A percentile compares a stretch with the other conserved stretches of the same genome.
Evolutionary conservation across 805 yeast species (phyloP).

Genomic region (Kazachstania africana): DNA sequence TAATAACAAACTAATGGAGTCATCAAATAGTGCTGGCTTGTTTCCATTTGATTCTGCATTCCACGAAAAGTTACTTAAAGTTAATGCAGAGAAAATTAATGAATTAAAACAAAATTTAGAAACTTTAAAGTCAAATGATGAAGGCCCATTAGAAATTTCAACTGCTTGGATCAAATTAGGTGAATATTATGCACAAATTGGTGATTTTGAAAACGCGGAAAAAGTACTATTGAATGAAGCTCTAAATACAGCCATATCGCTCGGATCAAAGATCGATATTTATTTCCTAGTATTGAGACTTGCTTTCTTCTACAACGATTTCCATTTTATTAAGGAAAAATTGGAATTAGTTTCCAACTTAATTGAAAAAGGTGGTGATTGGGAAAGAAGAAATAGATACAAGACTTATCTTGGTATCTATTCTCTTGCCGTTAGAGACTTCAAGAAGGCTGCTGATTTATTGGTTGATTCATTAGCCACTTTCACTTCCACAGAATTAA

Average conservation of each 20-base stretch:
- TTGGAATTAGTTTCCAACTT: conserved; percentile 60
- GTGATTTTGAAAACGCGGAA: conserved; percentile 65
- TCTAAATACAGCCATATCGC: conserved; percentile 64
- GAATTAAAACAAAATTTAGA: conserved; percentile 34
- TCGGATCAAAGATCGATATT: conserved; percentile 86
- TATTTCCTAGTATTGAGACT: conserved; percentile 70
- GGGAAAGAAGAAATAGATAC: conserved; percentile 95
- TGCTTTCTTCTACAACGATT: conserved; percentile 84
- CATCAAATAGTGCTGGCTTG: too few species aligned
- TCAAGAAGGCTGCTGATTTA: conserved; percentile 71
- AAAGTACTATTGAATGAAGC: conserved; percentile 46
- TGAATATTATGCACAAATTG: conserved; percentile 75
- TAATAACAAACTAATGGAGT: not conserved
- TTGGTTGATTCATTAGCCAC: conserved; percentile 89
- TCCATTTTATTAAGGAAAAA: conserved; percentile 52
- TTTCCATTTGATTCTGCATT: conserved; percentile 52
- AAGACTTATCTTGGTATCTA: conserved; percentile 87
- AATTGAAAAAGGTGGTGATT: conserved; percentile 95
- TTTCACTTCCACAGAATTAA: conserved; percentile 83
- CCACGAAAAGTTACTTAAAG: conserved; percentile 37
- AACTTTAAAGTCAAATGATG: conserved; percentile 48
- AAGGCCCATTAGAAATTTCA: conserved; percentile 76
- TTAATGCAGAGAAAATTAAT: conserved; percentile 45
- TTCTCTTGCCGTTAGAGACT: conserved; percentile 72
- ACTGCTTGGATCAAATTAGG: conserved; percentile 72